Base-by-base conservation (phyloP, 805 yeast species). In the Debaryomyces maramus region DNA sequence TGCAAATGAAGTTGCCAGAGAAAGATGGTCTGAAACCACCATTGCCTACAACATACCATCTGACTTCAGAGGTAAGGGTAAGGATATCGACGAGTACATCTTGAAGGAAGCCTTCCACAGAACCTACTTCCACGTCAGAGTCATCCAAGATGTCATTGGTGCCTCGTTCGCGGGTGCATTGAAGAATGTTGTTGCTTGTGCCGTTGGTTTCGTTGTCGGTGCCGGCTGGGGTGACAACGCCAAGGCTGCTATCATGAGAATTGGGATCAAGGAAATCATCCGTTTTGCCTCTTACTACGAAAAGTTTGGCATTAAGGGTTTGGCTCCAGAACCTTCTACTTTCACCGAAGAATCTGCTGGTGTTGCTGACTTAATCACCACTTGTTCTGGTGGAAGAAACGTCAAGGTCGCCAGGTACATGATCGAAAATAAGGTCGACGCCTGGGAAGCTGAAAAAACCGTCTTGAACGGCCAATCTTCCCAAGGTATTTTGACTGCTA, bases 301-400 rank as follows among this genome's bases (percentile, higher is more conserved):
- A 58, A 76, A 75, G 52, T 91, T 87, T 69, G 93, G 70, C 15
- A 63, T 64, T 48, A 56, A 52, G 40, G 54, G 64, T 40, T 36
- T 44, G 18, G 63, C 70, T 48, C 73, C 73, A 2, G 63, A 65
- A 41, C 47, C 61, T 26, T 44, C 61, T 30, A 70, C 75, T 17
- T 70, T 70, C 55, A 70, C 75, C 6, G 64, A 58, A 39, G 75
- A 70, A 50, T 61, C 70, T 26, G 73, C 73, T 11, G 75, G 75
- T 53, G 75, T 70, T 11, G 75, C 75, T 36, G 75, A 70, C 56
- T 63, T 70, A 48, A 70, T 70, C 53, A 70, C 75, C 36, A 69
- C 75, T 34, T 70, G 75, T 51, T 51, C 73, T 27, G 75, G 75
- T 39, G 75, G 75, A 34, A 65, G 75, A 60, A 70, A 70, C 53